Conservation (phyloP, 2,329 filamentous ascomycete species). For the Calonectria pseudoreteaudii region DNA sequence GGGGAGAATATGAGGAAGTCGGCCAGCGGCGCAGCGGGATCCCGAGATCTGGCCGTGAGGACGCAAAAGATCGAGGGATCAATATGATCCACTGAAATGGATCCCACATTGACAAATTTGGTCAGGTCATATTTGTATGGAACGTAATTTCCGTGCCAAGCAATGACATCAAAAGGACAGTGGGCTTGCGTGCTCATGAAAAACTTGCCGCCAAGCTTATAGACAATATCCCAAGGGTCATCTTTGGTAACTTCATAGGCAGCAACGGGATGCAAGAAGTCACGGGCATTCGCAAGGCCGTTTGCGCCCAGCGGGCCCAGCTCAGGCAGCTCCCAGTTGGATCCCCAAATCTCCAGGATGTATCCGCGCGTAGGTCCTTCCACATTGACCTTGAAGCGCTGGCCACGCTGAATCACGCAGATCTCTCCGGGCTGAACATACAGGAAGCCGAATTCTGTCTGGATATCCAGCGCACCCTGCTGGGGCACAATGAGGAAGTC, state of each 20-base stretch:
- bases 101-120: constrained; percentile 67
- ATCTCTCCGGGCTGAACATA: constrained; percentile 77
- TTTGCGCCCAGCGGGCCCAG: constrained; percentile 75
- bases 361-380: constrained; percentile 73
- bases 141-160: constrained; percentile 78
- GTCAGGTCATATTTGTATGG: constrained; percentile 69
- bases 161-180: constrained; percentile 77
- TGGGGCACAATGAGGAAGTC: constrained; percentile 76
- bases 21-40: constrained; percentile 65
- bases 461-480: constrained; percentile 73
- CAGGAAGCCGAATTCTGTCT: constrained; percentile 74
- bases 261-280: constrained; percentile 74
- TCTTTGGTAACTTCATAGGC: constrained; percentile 65
- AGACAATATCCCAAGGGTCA: constrained; percentile 67
- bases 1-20: constrained; percentile 78
- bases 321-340: constrained; percentile 74
- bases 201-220: constrained; percentile 72
- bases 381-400: constrained; percentile 55
- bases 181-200: constrained; percentile 72
- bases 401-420: constrained; percentile 73
- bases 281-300: constrained; percentile 72
- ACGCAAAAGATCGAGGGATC: constrained; percentile 77
- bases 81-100: constrained; percentile 64
- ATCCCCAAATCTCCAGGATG: constrained; percentile 74
- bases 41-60: constrained; percentile 67